Percentiles rank a stretch among this genome's conserved stretches.
phyloP scores from a whole-genome alignment of 192 early-diverging fungal genomes.

The Oehlia diaphana region DNA sequence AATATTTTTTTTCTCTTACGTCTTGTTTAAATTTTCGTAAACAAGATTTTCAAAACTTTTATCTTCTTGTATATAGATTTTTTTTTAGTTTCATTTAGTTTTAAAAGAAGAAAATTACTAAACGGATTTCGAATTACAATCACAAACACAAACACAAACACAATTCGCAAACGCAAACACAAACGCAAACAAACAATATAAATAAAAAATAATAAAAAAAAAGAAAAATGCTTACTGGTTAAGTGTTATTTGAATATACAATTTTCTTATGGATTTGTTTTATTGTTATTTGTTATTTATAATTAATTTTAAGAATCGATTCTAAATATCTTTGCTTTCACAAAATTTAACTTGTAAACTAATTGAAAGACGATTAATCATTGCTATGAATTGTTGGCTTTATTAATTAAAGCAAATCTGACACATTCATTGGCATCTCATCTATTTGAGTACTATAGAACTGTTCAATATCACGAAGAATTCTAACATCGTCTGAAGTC shows the following conservation, averaged over 20 bases:
- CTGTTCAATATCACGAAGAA: conserved; percentile 96
- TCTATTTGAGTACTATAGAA: conserved; percentile 98
- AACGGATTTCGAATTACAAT: conserved; percentile 4
- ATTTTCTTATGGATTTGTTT: background rate
- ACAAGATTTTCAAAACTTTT: background rate
- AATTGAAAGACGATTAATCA: too few species aligned
- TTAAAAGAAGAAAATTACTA: background rate
- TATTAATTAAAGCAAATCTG: conserved; percentile 42
- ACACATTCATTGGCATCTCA: conserved; percentile 87
- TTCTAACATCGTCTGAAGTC: conserved; percentile 88
- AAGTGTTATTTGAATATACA: background rate
- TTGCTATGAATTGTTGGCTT: too few species aligned
- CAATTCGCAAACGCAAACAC: background rate
- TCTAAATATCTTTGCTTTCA: too few species aligned
- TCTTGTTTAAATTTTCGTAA: conserved; percentile 1
- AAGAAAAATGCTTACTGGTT: background rate
- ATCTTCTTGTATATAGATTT: conserved; percentile 3
- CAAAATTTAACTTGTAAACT: too few species aligned
- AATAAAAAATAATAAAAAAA: background rate
- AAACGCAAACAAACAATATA: background rate
- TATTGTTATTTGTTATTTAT: too few species aligned
- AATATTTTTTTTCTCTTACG: background rate
- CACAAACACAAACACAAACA: background rate
- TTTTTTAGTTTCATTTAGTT: background rate
- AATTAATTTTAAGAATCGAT: too few species aligned